Base-by-base conservation (phyloP, 495 filamentous ascomycete species). In the Hypoxylon lienhwacheense region DNA sequence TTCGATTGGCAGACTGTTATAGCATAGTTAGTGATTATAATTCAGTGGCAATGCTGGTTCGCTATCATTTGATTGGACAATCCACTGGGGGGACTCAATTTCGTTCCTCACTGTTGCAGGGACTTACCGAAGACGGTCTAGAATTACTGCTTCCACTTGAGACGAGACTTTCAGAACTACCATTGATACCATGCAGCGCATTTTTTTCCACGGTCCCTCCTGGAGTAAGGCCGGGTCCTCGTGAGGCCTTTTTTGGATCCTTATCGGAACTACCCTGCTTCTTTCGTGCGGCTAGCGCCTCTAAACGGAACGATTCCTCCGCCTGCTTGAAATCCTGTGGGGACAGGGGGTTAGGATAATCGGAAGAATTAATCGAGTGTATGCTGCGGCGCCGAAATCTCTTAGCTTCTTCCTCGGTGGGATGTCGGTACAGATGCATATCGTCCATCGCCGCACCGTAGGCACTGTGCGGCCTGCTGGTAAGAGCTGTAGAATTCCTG, bases 341-440 rank as follows among this genome's bases (percentile, higher is more conserved):
- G 64, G 67, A 63, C 55, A 70, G 52, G 61, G 68, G 63, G 47
- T 54, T 65, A 49, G 70, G 64, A 66, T 76, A 80, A 54, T 80
- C 78, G 52, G 72, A 67, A 60, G 83, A 81, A 71, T 93, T 89
- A 61, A 95, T 79, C 37, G 81, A 87, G 47, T 88, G 87, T 75
- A 91, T 80, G 66, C 91, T 96, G 46, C 90, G 81, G 62, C 91
- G 81, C 54, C 91, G 77, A 72, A 90, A 88, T 54, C 87, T 80
- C 68, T 88, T 88, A 7, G 85, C 81, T 40, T 84, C 74, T 37
- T 92, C 89, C 12, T 79, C 73, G 25, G 68, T 34, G 10, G 67
- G 59, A 25, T 69, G 73, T 33, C 69, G 73, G 28, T 74, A 64
- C 32, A 84, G 56, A 28, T 70, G 73, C 66, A 78, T 75, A 52